These are phyloP conservation scores for Penicillium subrubescens DNA, from an alignment of 495 filamentous ascomycete species.

Conservation along the genomic window DNA sequence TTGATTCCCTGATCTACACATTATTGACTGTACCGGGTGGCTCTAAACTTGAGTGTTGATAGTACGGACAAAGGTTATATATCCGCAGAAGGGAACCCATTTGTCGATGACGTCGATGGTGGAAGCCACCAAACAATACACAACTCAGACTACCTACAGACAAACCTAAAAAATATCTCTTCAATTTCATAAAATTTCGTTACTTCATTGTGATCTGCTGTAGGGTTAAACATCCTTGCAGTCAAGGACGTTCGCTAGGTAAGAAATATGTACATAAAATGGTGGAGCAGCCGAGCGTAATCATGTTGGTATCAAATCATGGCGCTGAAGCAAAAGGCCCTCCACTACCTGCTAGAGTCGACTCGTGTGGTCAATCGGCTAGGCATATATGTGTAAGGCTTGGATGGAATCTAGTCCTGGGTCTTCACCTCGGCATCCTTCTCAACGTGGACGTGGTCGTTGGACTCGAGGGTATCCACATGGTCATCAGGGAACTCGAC, in stretches of 20 bases:
- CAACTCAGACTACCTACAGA: no score
- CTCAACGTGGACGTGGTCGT: constrained; percentile 79
- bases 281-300: constrained; percentile 15
- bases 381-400: background rate
- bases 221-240: background rate
- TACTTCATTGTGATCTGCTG: constrained; percentile 1
- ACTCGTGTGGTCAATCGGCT: constrained; percentile 1
- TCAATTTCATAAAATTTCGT: background rate
- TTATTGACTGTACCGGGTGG: background rate
- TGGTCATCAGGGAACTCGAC: constrained; percentile 71
- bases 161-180: background rate
- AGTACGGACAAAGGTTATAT: no score
- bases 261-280: constrained; percentile 17
- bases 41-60: background rate
- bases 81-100: no score
- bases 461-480: constrained; percentile 59
- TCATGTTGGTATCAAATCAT: constrained; percentile 23
- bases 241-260: background rate
- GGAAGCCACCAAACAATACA: background rate
- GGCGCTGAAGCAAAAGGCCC: constrained; percentile 17
- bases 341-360: background rate
- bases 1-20: background rate
- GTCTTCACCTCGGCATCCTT: constrained; percentile 68
- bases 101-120: background rate
- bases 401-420: constrained; percentile 49